Base-by-base conservation (phyloP, 495 filamentous ascomycete genomes). In the Daldinia loculata region DNA sequence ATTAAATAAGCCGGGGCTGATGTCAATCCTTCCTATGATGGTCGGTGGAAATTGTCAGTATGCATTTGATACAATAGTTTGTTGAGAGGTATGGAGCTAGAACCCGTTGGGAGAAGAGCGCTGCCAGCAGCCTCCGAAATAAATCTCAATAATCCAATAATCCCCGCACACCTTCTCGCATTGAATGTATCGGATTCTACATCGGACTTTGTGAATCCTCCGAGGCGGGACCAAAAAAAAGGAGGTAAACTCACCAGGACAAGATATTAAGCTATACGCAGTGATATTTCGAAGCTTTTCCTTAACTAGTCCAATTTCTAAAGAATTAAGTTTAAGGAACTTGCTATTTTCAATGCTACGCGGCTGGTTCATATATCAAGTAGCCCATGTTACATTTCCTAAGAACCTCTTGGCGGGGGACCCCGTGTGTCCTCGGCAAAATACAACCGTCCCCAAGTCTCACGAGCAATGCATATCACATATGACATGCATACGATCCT, bases 361-460 rank as follows among this genome's bases (percentile, higher is more conserved):
- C 56, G 55, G 29, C 48, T 36, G 9, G 39, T 61, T 59, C 45
- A 65, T 29, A 57, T 66, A 68, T 72, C 32, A 67, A 61, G 15
- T 0, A 4, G 7, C 29, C 51, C 8, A 27, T 55, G 36, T 61
- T 45, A 17, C 45, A 39, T 38, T 36, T 64, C 15, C 27, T 9
- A 41, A 43, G 29, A 14, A 19, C 12, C 29, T 56, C 64, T 73
- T 62, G 51, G 61, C 70, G 66, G 70, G 51, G 12, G 27, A 48
- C 45, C 55, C 70, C 61, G 61, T 52, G 65, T 41, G 43, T 50
- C 61, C 70, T 69, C 70, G 70, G 70, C 70, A 73, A 73, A 72
- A 69, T 73, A 66, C 22, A 58, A 52, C 51, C 39, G 14, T 29
- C 64, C 63, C 61, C 56, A 55, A 61, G 48, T 64, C 56, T 68